Evolutionary conservation across 257 asterid species (phyloP).

Genomic region (Solanum chilense): DNA sequence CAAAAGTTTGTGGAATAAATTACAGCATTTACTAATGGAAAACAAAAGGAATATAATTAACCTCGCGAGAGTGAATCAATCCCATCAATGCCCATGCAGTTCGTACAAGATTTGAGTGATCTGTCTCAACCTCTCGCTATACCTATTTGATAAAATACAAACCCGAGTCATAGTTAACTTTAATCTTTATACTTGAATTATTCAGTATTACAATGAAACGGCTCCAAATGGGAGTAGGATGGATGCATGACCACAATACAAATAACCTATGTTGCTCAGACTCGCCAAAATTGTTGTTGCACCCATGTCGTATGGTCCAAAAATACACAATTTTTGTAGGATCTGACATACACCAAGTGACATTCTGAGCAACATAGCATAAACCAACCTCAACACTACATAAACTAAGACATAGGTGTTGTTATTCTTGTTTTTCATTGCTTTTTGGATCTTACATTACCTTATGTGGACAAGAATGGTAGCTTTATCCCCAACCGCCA

Average conservation of each 20-base stretch:
- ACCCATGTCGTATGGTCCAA: no score
- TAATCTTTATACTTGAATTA: no score
- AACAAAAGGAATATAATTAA: neutral
- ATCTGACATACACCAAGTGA: no score
- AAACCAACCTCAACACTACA: no score
- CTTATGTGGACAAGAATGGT: constrained; percentile 59
- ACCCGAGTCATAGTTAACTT: neutral
- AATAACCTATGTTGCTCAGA: no score
- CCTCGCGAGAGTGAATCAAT: constrained; percentile 67
- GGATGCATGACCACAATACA: no score
- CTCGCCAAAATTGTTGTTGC: no score
- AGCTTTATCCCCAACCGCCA: constrained; percentile 98
- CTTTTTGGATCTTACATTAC: constrained; percentile 10
- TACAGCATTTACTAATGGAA: neutral
- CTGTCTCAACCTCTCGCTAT: constrained; percentile 48
- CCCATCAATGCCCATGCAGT: constrained; percentile 87
- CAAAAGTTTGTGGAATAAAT: neutral
- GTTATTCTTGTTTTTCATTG: neutral
- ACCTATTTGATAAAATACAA: constrained; percentile 21
- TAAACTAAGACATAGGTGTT: neutral
- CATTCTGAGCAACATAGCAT: no score
- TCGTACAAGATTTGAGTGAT: constrained; percentile 60
- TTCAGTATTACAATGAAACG: neutral
- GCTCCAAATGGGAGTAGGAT: neutral
- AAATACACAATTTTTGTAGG: no score